Evolutionary conservation across 164 flowering plant genomes (phyloP).

Genomic region (Taxillus chinensis): DNA sequence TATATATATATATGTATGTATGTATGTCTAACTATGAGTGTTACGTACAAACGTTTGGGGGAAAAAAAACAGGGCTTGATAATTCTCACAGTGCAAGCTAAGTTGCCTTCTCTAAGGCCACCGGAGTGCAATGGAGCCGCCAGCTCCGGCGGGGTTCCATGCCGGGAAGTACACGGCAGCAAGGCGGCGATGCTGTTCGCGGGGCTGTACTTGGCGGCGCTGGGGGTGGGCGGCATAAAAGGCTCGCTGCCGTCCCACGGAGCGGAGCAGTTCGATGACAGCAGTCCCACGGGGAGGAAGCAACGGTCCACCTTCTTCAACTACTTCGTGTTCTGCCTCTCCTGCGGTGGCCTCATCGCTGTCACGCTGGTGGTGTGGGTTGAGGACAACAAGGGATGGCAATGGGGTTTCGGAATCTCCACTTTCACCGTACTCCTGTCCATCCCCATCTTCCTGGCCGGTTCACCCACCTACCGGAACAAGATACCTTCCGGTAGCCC

Average conservation of each 20-base stretch:
- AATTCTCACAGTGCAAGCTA: constrained; percentile 69
- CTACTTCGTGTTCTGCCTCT: constrained; percentile 62
- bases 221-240: constrained; percentile 87
- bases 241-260: constrained; percentile 77
- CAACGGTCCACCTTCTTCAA: constrained; percentile 75
- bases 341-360: constrained; percentile 65
- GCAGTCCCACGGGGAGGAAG: constrained; percentile 41
- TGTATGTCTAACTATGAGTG: not conserved
- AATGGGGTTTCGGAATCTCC: constrained; percentile 70
- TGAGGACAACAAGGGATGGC: constrained; percentile 86
- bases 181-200: constrained; percentile 41
- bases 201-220: constrained; percentile 68
- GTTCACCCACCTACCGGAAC: constrained; percentile 53
- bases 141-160: constrained; percentile 9
- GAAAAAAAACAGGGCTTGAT: constrained; percentile 49
- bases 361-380: constrained; percentile 86
- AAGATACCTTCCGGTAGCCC: constrained; percentile 81
- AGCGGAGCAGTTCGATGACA: constrained; percentile 76
- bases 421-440: constrained; percentile 45
- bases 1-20: not conserved
- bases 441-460: constrained; percentile 49
- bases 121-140: constrained; percentile 19
- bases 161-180: constrained; percentile 27
- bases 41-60: constrained; percentile 2
- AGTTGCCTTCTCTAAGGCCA: constrained; percentile 37